Evolutionary conservation across 2,329 filamentous ascomycete species (phyloP).

Genomic region (Hymenoscyphus linearis): DNA sequence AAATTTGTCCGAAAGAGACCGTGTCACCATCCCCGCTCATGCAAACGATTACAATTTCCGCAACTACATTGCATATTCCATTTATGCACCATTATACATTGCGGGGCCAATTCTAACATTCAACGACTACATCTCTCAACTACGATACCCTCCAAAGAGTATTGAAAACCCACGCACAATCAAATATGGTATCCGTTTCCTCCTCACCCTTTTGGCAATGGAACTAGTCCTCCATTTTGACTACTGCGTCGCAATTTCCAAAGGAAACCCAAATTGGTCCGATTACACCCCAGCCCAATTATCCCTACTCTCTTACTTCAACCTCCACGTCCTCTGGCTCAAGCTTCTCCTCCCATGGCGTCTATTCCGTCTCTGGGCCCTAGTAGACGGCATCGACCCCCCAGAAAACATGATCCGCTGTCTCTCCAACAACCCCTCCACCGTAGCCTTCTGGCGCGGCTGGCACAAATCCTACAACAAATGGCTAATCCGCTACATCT

Average conservation of each 20-base stretch:
- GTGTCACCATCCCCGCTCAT: slow-evolving; percentile 70
- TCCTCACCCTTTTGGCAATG: slow-evolving; percentile 77
- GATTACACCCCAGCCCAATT: slow-evolving; percentile 83
- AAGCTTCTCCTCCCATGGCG: slow-evolving; percentile 96
- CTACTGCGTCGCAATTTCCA: slow-evolving; percentile 89
- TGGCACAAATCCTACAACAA: slow-evolving; percentile 97
- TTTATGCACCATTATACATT: slow-evolving; percentile 91
- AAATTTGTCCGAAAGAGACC: slow-evolving; percentile 81
- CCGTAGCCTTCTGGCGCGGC: slow-evolving; percentile 86
- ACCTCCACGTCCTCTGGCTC: slow-evolving; percentile 95
- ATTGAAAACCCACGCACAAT: slow-evolving; percentile 66
- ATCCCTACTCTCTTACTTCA: slow-evolving; percentile 88
- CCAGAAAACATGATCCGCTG: slow-evolving; percentile 98
- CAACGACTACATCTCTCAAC: slow-evolving; percentile 93
- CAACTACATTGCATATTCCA: slow-evolving; percentile 82
- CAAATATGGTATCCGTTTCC: slow-evolving; percentile 78
- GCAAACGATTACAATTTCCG: slow-evolving; percentile 68
- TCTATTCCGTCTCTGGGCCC: slow-evolving; percentile 95
- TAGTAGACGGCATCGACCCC: slow-evolving; percentile 86
- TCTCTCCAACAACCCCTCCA: slow-evolving; percentile 90
- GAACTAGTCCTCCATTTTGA: slow-evolving; percentile 87
- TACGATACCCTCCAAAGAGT: slow-evolving; percentile 65
- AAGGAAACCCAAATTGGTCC: slow-evolving; percentile 72
- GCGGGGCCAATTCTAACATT: slow-evolving; percentile 93
- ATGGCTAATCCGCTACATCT: slow-evolving; percentile 91